Evolutionary conservation across 768 basidiomycete genomes (phyloP).

Genomic region (Amanita rimosa): DNA sequence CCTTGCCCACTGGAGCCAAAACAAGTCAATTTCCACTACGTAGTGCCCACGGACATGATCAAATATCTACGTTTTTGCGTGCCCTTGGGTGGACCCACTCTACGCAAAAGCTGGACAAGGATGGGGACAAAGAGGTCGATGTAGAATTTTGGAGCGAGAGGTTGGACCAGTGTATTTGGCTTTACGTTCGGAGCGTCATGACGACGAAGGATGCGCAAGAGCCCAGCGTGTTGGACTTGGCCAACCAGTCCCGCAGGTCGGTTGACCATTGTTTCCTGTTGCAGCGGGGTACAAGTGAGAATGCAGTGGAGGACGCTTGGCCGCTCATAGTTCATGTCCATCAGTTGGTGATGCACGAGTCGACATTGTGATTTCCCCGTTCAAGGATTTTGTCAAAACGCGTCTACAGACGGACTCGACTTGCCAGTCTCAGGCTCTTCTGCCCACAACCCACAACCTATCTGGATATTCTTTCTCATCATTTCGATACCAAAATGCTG

Average conservation of each 20-base stretch:
- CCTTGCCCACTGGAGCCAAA: not conserved
- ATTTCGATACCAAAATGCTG: conserved; percentile 45
- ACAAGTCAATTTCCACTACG: not conserved
- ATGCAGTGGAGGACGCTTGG: not conserved
- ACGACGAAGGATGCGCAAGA: not conserved
- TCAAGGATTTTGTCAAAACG: no score
- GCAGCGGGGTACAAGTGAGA: no score
- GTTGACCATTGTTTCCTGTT: conserved; percentile 2
- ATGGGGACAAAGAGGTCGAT: not conserved
- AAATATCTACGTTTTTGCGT: not conserved
- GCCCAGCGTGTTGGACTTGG: not conserved
- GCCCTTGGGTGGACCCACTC: not conserved
- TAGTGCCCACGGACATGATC: not conserved
- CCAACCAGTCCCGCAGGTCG: not conserved
- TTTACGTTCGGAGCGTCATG: not conserved
- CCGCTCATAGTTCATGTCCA: not conserved
- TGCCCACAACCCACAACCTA: conserved; percentile 30
- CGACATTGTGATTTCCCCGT: not conserved
- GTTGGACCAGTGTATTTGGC: not conserved
- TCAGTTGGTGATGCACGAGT: conserved; percentile 2
- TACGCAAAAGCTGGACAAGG: not conserved
- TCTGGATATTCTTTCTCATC: conserved; percentile 44
- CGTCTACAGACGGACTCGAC: no score
- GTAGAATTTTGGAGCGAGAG: not conserved
- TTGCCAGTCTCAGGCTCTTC: not conserved